A percentile compares a stretch with the other conserved stretches of the same genome.
These are phyloP conservation scores for Zygnema cylindricum DNA, from an alignment of 139 green algal genomes.

Conservation along the genomic window DNA sequence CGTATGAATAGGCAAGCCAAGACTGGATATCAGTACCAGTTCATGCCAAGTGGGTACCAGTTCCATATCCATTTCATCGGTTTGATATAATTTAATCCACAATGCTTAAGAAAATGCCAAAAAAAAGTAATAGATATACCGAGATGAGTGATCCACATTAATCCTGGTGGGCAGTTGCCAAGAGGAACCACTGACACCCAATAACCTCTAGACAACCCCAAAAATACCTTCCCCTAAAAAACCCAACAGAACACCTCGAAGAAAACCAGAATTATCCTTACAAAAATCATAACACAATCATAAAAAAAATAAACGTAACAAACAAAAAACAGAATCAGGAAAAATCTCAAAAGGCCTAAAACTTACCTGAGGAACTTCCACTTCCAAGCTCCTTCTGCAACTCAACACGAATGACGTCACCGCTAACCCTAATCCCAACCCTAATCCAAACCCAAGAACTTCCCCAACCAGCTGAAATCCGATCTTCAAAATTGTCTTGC, in stretches of 20 bases:
- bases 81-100: too few species aligned
- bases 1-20: too few species aligned
- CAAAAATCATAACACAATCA: not conserved
- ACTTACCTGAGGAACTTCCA: constrained; percentile 5
- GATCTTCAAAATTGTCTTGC: not conserved
- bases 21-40: too few species aligned
- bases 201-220: too few species aligned
- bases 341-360: too few species aligned
- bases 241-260: not conserved
- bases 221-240: not conserved
- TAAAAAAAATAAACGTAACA: not conserved
- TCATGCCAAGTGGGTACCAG: too few species aligned
- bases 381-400: not conserved
- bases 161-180: not conserved
- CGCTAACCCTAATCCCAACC: not conserved
- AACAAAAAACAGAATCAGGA: not conserved
- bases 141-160: not conserved
- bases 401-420: not conserved
- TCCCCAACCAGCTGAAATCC: not conserved
- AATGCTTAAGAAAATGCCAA: too few species aligned
- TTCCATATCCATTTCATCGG: too few species aligned
- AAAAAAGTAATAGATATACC: not conserved
- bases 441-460: constrained; percentile 18
- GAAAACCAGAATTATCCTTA: not conserved
- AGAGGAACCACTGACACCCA: too few species aligned